Evolutionary conservation across 169 alveolate genomes (phyloP), one percentile per base, ranked within the genome.

Genomic region (Plasmodium billcollinsi): DNA sequence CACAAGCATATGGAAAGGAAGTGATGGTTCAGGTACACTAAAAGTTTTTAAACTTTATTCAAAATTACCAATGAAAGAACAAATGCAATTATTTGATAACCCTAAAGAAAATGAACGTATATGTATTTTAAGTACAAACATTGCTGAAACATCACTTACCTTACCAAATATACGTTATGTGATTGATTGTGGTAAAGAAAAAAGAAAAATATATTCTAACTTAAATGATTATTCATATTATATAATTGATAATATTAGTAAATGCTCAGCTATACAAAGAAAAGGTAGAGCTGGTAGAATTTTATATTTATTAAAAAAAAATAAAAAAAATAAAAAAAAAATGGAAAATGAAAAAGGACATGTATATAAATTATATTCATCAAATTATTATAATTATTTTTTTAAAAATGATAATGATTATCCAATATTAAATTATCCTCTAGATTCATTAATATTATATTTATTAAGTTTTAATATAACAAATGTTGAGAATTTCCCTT

Each of bases 61-160:
- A 9, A 62, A 91, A 8, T 58, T 95, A 39, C 91, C 93, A 6
- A 80, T 88, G 88, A 73, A 91, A 24, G 63, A 73, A 6, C 95
- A 95, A 90, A 92, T 93, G 94, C 61, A 24, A 62, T 95, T 96
- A 43, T 96, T 96, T 74, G 93, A 95, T 21, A 89, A 94, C 26
- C 98, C 99, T 24, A 93, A 91, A 29, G 98, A 95, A 8, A 95
- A 95, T 86, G 97, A 97, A 91, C 95, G 99, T 15, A 90, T 97
- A 61, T 97, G 99, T 39, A 97, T 99, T 50, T 95, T 99, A 45
- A 96, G 99, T n/a, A 99, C 99, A 26, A 98, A 99, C 85, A 99
- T 99, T 2, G 99, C 99, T 14, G 99, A 99, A 94, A 98, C 99
- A 15, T 98, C 99, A 8, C 92, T 99, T 26, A 99, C 99, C 12